Evolutionary conservation across 768 basidiomycete species (phyloP).

Genomic region (Amanita jacksonii): DNA sequence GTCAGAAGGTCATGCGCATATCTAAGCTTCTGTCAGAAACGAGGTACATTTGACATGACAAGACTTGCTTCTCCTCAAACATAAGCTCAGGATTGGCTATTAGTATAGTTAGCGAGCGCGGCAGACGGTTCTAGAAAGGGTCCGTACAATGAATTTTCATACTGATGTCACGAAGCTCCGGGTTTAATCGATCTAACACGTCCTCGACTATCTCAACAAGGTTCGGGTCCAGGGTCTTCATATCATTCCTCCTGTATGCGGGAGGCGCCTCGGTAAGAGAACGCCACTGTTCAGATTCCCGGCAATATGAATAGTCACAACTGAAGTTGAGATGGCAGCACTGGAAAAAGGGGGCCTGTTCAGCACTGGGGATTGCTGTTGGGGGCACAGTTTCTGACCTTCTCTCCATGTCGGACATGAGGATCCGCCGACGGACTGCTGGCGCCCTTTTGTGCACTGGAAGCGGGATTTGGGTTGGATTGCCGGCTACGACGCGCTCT

Average conservation of each 20-base stretch:
- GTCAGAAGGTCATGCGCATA: constrained; percentile 65
- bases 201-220: constrained; percentile 45
- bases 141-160: constrained; percentile 60
- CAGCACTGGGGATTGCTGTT: too few species aligned
- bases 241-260: constrained; percentile 24
- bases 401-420: constrained; percentile 4
- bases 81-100: constrained; percentile 56
- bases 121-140: neutral
- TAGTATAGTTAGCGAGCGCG: constrained; percentile 8
- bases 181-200: constrained; percentile 39
- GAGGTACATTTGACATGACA: constrained; percentile 7
- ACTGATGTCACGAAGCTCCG: constrained; percentile 53
- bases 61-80: constrained; percentile 53
- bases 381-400: constrained; percentile 4
- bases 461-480: constrained; percentile 4
- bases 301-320: constrained; percentile 32
- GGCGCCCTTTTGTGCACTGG: neutral
- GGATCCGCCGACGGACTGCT: neutral
- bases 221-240: constrained; percentile 20
- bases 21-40: constrained; percentile 25
- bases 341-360: too few species aligned
- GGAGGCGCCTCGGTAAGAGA: constrained; percentile 27
- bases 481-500: constrained; percentile 11
- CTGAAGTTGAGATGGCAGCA: constrained; percentile 28
- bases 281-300: constrained; percentile 19